Evolutionary conservation across 75 land plant genomes (phyloP), one percentile per base, ranked within the genome.

Genomic region (Picea glauca): DNA sequence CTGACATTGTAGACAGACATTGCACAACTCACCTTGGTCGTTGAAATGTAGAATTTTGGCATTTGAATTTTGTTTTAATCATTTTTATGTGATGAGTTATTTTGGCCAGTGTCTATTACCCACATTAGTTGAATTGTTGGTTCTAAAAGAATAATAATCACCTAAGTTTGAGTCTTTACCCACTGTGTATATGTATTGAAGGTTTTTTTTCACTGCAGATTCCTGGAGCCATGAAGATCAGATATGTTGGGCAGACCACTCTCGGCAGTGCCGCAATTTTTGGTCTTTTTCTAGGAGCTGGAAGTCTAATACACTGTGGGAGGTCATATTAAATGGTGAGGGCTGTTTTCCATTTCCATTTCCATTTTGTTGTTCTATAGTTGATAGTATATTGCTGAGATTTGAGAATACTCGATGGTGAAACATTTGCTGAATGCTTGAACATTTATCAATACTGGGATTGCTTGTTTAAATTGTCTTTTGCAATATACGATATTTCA

Each of bases 281-380:
- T 83, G 98, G 93, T 31, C 88, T 94, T 60, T 94, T 94, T 77
- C 58, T 93, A 35, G 98, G 95, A 61, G 93, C 93, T 73, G 98
- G 98, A 40, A 93, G 96, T 83, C 79, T 95, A 30, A 87, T 95
- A 58, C 96, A 91, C 38, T 95, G 96, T 81, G 96, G 98, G 38
- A 95, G 85, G 76, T 87, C 86, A 62, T 92, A 93, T 77, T 92
- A 74, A 77, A 77, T 11, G 56, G 56, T 50, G 56, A 50, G 56
- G 56, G 56, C 12, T 50, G 56, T 9, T 50, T 50, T 26, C 26
- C 26, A 26, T 26, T 40, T 50, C 1, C 56, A 50, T 50, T 50
- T 50, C 1, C 12, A 11, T 50, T 50, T 50, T 9, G 50, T 50
- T 50, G 56, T 50, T 9, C 11, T 50, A 50, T 50, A 9, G 56